Evolutionary conservation across 164 flowering plant species (phyloP).

Genomic region (Vitis amurensis): DNA sequence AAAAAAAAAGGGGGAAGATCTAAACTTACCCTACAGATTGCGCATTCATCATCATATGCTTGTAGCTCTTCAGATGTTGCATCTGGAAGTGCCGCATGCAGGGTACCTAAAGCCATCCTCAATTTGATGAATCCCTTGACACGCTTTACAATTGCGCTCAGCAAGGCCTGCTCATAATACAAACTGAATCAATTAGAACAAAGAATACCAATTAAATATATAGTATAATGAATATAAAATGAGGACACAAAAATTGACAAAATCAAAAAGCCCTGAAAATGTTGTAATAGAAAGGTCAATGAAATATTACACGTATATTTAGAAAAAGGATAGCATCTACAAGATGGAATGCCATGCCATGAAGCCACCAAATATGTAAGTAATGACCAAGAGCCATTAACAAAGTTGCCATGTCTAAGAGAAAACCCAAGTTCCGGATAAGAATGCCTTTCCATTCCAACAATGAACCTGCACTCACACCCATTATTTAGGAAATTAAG

Average conservation of each 20-base stretch:
- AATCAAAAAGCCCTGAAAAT: not conserved
- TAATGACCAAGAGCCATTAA: slow-evolving; percentile 91
- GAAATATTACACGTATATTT: slow-evolving; percentile 68
- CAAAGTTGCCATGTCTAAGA: slow-evolving; percentile 83
- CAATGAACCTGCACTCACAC: slow-evolving; percentile 66
- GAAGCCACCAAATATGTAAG: slow-evolving; percentile 93
- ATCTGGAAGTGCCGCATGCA: slow-evolving; percentile 96
- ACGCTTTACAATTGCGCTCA: slow-evolving; percentile 75
- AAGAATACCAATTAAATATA: not conserved
- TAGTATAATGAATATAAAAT: not conserved
- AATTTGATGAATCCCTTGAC: slow-evolving; percentile 76
- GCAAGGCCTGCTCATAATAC: slow-evolving; percentile 61
- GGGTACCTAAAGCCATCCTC: slow-evolving; percentile 66
- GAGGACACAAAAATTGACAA: not conserved
- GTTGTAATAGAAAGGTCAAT: slow-evolving; percentile 5
- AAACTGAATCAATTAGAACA: slow-evolving; percentile 12
- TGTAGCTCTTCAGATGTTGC: slow-evolving; percentile 84
- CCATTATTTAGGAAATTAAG: slow-evolving; percentile 9
- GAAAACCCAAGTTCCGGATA: slow-evolving; percentile 75
- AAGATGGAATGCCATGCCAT: slow-evolving; percentile 96
- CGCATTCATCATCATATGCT: slow-evolving; percentile 94
- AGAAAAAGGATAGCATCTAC: slow-evolving; percentile 89
- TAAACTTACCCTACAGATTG: slow-evolving; percentile 84
- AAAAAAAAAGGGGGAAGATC: not conserved
- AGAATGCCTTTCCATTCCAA: slow-evolving; percentile 86